Evolutionary conservation across 2,329 filamentous ascomycete species (phyloP).

Genomic region (Byssothecium circinans): DNA sequence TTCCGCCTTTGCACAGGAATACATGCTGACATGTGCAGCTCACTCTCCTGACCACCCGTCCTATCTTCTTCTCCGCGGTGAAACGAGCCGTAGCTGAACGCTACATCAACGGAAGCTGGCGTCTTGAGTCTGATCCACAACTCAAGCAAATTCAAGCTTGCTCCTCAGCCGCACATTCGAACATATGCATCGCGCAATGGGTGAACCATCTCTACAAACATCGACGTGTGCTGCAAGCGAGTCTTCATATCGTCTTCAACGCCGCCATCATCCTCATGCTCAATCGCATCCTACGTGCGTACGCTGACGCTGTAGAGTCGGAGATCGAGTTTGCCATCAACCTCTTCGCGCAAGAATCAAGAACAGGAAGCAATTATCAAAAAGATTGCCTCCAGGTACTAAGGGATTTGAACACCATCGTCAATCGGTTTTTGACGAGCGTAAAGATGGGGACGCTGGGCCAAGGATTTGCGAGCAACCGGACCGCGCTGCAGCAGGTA

Average conservation of each 20-base stretch:
- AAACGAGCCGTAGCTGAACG: slow-evolving; percentile 26
- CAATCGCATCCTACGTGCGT: slow-evolving; percentile 18
- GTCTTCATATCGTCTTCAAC: slow-evolving; percentile 32
- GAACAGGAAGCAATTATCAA: slow-evolving; percentile 27
- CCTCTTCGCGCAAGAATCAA: slow-evolving; percentile 25
- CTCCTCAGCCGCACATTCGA: slow-evolving; percentile 21
- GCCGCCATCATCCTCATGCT: slow-evolving; percentile 29
- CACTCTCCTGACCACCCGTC: slow-evolving; percentile 27
- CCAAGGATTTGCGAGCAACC: neutral
- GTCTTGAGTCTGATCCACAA: slow-evolving; percentile 14
- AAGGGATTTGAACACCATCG: slow-evolving; percentile 25
- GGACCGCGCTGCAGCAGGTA: too few species aligned
- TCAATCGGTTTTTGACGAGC: slow-evolving; percentile 18
- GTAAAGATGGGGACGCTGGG: too few species aligned
- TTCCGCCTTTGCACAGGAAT: neutral
- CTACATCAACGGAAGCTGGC: slow-evolving; percentile 14
- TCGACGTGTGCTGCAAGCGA: slow-evolving; percentile 23
- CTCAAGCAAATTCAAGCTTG: slow-evolving; percentile 17
- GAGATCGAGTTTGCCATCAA: slow-evolving; percentile 27
- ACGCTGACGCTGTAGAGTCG: neutral
- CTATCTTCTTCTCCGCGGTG: slow-evolving; percentile 25
- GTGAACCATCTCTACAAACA: slow-evolving; percentile 8
- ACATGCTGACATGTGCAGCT: slow-evolving; percentile 6
- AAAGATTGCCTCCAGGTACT: slow-evolving; percentile 27
- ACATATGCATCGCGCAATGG: slow-evolving; percentile 21